Base-by-base conservation (phyloP, 179 eudicot species). In the Monotropa hypopitys region DNA sequence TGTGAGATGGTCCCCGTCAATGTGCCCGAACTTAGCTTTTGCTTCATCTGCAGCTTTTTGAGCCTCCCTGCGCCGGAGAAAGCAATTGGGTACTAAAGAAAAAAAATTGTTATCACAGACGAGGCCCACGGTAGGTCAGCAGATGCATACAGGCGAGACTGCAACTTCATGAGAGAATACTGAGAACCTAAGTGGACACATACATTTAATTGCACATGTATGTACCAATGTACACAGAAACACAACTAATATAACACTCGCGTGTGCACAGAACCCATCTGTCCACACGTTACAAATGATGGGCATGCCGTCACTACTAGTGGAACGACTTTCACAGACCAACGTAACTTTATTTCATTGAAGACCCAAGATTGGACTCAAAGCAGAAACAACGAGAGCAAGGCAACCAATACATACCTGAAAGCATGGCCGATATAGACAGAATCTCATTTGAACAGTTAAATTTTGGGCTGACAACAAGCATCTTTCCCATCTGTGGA, bases 41-140 rank as follows among this genome's bases (percentile, higher is more conserved):
- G 99, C 99, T 93, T 92, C 99, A 84, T 95, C 99, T 73, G 99
- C 99, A 84, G 95, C 97, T 87, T 92, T 95, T 84, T 95, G 97
- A 81, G 99, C 97, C 84, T 95, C 99, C 83, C 95, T 91, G 84
- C 97, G 97, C 99, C 99, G 93, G 90, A 95, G 85, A 91, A 95
- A 95, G 97, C 99, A 95, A 86, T 95, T 94, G 97, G 98, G 99
- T 92, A 91, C 99, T 95, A 95, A 80, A 92, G 92, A 93, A 85
- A 91, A n/a, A 90, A 92, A 91, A 77, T 90, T 86, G 90, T 87
- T 90, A 92, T 91, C 91, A 95, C 97, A 95, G 95, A 89, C 88
- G 93, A 91, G 95, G 91, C 88, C 97, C 97, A 89, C 84, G 87
- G 97, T 82, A 92, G 93, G 98, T 93, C 97, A 94, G 98, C 97